phyloP scores from a whole-genome alignment of 306 rosid genomes.

The Delonix regia region DNA sequence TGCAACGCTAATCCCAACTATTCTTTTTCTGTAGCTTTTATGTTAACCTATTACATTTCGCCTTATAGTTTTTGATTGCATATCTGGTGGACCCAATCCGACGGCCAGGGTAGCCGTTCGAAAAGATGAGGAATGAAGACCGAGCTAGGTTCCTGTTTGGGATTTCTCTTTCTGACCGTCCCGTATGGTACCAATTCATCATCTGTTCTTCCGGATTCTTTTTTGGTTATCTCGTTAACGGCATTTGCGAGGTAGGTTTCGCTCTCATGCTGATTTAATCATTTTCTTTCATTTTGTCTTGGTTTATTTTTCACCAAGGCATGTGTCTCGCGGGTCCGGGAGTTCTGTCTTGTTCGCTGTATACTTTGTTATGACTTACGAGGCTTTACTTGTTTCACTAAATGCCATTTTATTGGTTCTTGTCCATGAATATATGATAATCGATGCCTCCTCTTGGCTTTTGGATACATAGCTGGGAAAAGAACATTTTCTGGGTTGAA shows the following conservation, averaged over 20 bases:
- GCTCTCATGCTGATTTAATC: neutral
- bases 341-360: neutral
- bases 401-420: neutral
- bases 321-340: neutral
- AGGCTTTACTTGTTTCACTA: neutral
- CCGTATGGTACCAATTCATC: constrained; percentile 58
- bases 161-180: constrained; percentile 56
- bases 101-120: neutral
- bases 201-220: constrained; percentile 67
- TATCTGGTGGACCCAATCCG: neutral
- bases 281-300: neutral
- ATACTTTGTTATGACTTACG: too few species aligned
- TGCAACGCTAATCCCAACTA: neutral
- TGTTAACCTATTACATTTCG: neutral
- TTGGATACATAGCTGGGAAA: too few species aligned
- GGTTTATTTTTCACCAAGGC: neutral
- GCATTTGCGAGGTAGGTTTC: constrained; percentile 59
- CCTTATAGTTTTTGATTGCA: neutral
- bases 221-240: constrained; percentile 70
- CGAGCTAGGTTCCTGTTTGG: constrained; percentile 57
- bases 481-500: neutral
- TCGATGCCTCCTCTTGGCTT: too few species aligned
- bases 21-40: neutral
- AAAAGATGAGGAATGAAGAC: constrained; percentile 55
- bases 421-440: neutral